A percentile compares a stretch with the other conserved stretches of the same genome.
Conservation (phyloP, 2,329 filamentous ascomycete species). For the Colletotrichum shisoi region DNA sequence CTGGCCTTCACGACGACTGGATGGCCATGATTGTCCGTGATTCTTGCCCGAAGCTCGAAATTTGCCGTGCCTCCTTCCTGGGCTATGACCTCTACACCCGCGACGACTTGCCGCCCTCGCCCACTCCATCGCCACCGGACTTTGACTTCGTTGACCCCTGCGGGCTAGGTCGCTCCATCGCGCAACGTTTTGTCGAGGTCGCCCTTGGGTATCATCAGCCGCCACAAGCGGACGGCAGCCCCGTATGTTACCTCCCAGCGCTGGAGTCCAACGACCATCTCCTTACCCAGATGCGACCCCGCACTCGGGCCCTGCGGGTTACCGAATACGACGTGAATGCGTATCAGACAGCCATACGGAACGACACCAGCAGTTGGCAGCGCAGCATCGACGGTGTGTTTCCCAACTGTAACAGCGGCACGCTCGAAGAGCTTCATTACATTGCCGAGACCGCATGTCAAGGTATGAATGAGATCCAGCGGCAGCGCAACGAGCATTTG, state of each 20-base stretch:
- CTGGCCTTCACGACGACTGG: constrained; percentile 51
- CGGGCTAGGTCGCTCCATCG: constrained; percentile 51
- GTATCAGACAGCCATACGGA: constrained; percentile 50
- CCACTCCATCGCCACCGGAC: constrained; percentile 37
- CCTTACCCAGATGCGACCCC: constrained; percentile 44
- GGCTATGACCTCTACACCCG: constrained; percentile 54
- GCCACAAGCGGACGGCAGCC: constrained; percentile 44
- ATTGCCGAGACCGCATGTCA: constrained; percentile 56
- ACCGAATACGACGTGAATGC: constrained; percentile 51
- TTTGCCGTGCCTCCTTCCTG: constrained; percentile 56
- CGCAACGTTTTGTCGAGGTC: constrained; percentile 59
- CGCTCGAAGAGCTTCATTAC: constrained; percentile 54
- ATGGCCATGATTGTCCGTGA: constrained; percentile 54
- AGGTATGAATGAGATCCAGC: constrained; percentile 56
- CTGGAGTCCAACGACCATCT: constrained; percentile 40
- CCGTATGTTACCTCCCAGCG: constrained; percentile 34
- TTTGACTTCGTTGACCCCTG: constrained; percentile 56
- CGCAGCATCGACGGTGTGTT: constrained; percentile 56
- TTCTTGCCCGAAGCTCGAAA: constrained; percentile 48
- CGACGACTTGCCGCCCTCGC: constrained; percentile 45
- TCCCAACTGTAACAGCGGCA: constrained; percentile 54
- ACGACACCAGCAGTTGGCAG: constrained; percentile 54
- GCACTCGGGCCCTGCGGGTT: constrained; percentile 40
- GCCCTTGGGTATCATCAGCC: constrained; percentile 53
- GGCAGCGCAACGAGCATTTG: constrained; percentile 32